phyloP scores from a whole-genome alignment of 306 rosid genomes.

The Cicer arietinum region DNA sequence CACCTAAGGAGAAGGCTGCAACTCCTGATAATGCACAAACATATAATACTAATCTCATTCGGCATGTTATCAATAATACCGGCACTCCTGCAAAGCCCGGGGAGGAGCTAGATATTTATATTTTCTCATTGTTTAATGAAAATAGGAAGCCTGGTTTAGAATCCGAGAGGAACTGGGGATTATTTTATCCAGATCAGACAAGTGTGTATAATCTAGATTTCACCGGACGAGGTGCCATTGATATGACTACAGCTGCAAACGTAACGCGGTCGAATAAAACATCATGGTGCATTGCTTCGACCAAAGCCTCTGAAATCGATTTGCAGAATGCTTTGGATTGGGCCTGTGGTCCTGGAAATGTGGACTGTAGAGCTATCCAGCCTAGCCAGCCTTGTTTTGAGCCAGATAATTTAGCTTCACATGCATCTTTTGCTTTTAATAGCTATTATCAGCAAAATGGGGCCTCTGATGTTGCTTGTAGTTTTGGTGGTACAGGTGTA shows the following conservation, averaged over 20 bases:
- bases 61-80: conserved; percentile 56
- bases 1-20: conserved; percentile 93
- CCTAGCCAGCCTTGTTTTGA: conserved; percentile 97
- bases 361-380: conserved; percentile 91
- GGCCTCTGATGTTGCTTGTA: conserved; percentile 91
- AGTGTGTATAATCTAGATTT: conserved; percentile 94
- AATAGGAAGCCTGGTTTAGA: conserved; percentile 93
- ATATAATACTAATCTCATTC: conserved; percentile 64
- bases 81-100: conserved; percentile 63
- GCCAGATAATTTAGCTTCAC: conserved; percentile 84
- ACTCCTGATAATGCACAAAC: conserved; percentile 74
- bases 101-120: conserved; percentile 54
- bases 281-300: conserved; percentile 94
- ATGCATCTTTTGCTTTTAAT: conserved; percentile 91
- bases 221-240: conserved; percentile 79
- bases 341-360: conserved; percentile 98
- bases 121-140: conserved; percentile 74
- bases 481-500: conserved; percentile 88
- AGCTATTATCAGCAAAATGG: conserved; percentile 91
- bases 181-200: conserved; percentile 94
- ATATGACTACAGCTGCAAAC: conserved; percentile 60
- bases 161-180: conserved; percentile 98
- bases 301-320: conserved; percentile 77
- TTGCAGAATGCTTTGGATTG: conserved; percentile 93
- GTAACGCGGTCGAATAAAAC: conserved; percentile 68